Evolutionary conservation across 371 early-diverging fungal genomes (phyloP).

Genomic region (Apophysomyces elegans): DNA sequence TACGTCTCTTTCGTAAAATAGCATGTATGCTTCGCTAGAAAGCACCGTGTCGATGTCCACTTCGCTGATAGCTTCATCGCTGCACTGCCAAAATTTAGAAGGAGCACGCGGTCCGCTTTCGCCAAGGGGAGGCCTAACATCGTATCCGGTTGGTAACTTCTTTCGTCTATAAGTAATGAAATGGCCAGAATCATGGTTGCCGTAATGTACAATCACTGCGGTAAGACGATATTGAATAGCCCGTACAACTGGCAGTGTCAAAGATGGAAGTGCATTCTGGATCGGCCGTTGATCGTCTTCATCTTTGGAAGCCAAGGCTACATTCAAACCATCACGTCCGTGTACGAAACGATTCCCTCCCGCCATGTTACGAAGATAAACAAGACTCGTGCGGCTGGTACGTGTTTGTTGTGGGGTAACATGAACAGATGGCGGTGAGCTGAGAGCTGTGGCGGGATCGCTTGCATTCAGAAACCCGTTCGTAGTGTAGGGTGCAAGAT

Average conservation of each 20-base stretch:
- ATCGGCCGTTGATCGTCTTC: conserved; percentile 33
- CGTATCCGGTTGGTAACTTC: conserved; percentile 52
- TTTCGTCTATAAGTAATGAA: conserved; percentile 89
- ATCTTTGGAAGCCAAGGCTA: conserved; percentile 31
- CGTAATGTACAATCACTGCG: conserved; percentile 90
- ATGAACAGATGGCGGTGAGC: conserved; percentile 31
- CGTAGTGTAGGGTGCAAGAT: conserved; percentile 68
- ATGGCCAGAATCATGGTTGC: conserved; percentile 58
- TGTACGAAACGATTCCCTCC: conserved; percentile 44
- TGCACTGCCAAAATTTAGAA: conserved; percentile 76
- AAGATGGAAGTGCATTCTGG: conserved; percentile 45
- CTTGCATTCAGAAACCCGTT: conserved; percentile 55
- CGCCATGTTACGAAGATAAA: conserved; percentile 55
- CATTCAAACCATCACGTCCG: conserved; percentile 43
- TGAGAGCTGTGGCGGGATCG: conserved; percentile 44
- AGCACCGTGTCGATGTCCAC: conserved; percentile 74
- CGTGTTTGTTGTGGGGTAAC: conserved; percentile 28
- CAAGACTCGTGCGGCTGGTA: conserved; percentile 45
- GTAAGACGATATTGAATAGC: conserved; percentile 71
- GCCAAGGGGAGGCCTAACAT: conserved; percentile 41
- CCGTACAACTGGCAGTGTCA: conserved; percentile 36
- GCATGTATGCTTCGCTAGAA: conserved; percentile 82
- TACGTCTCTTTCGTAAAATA: conserved; percentile 78
- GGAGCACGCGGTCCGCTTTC: conserved; percentile 46
- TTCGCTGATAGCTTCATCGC: conserved; percentile 86